These are phyloP conservation scores for Cryptococcus sp. DNA, from an alignment of 1,284 basidiomycete genomes.

Conservation along the genomic window DNA sequence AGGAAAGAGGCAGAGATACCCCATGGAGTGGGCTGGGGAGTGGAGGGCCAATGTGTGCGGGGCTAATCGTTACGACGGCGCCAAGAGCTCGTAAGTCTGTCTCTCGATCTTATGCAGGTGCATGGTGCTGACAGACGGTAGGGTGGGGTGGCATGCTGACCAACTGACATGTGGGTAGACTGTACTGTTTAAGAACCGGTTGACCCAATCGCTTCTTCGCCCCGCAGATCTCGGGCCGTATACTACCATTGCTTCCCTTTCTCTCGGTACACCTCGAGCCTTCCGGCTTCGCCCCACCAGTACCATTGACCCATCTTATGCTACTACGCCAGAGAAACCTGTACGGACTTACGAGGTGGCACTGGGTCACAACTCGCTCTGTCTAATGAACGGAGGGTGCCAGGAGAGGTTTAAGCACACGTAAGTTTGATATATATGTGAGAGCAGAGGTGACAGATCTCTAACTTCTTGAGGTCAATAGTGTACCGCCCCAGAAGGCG, in stretches of 20 bases:
- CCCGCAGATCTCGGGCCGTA: conserved; percentile 73
- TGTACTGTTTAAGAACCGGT: neutral
- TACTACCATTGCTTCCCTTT: conserved; percentile 86
- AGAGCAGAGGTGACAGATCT: conserved; percentile 4
- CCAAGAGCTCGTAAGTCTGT: conserved; percentile 57
- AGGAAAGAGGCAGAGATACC: conserved; percentile 59
- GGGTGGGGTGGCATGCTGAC: conserved; percentile 80
- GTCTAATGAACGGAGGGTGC: conserved; percentile 88
- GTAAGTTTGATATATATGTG: conserved; percentile 21
- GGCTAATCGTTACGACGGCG: conserved; percentile 81
- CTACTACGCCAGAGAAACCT: conserved; percentile 57
- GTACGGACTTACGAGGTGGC: conserved; percentile 78
- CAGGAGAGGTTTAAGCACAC: conserved; percentile 80
- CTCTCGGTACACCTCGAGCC: conserved; percentile 71
- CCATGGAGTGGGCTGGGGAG: conserved; percentile 67
- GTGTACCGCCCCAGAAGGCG: conserved; percentile 67
- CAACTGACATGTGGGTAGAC: conserved; percentile 48
- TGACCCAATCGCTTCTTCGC: conserved; percentile 2
- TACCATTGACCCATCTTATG: conserved; percentile 42
- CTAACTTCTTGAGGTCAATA: conserved; percentile 48
- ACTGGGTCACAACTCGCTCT: conserved; percentile 77
- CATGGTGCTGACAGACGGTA: conserved; percentile 24
- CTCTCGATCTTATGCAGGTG: neutral
- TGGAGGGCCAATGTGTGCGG: conserved; percentile 91
- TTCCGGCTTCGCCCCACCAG: conserved; percentile 63